phyloP scores from a whole-genome alignment of 768 basidiomycete genomes.

The Paxillus rubicundulus region DNA sequence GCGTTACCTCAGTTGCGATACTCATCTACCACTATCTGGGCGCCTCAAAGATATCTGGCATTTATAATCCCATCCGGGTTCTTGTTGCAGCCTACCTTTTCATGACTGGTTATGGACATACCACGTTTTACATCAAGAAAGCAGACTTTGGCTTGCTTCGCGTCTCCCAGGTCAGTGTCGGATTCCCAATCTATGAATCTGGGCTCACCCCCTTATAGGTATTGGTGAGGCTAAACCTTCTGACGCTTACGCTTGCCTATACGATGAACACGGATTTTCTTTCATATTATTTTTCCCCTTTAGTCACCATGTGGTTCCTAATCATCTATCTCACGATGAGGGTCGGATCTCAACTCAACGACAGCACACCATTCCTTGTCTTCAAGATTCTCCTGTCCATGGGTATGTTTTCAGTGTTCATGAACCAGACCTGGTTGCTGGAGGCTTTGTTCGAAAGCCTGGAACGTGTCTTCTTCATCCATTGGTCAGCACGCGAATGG shows the following conservation, averaged over 20 bases:
- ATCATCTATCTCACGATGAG: slow-evolving; percentile 81
- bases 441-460: slow-evolving; percentile 63
- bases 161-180: slow-evolving; percentile 59
- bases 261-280: slow-evolving; percentile 91
- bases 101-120: slow-evolving; percentile 93
- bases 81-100: slow-evolving; percentile 88
- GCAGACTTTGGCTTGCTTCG: slow-evolving; percentile 81
- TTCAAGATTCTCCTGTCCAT: slow-evolving; percentile 70
- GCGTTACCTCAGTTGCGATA: slow-evolving; percentile 59
- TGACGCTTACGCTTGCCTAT: slow-evolving; percentile 81
- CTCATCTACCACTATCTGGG: slow-evolving; percentile 92
- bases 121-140: slow-evolving; percentile 85
- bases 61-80: slow-evolving; percentile 88
- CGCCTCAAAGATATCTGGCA: slow-evolving; percentile 88
- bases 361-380: slow-evolving; percentile 61
- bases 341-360: slow-evolving; percentile 71
- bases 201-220: slow-evolving; percentile 41
- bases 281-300: slow-evolving; percentile 86
- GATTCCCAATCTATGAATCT: background rate
- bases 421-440: slow-evolving; percentile 61
- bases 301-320: slow-evolving; percentile 89
- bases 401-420: slow-evolving; percentile 59
- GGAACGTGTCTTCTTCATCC: slow-evolving; percentile 63
- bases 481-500: slow-evolving; percentile 88
- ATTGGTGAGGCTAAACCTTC: slow-evolving; percentile 77